Percentiles rank a stretch among this genome's conserved stretches.
Conservation (phyloP, 768 basidiomycete species). For the Lentinula edodes region DNA sequence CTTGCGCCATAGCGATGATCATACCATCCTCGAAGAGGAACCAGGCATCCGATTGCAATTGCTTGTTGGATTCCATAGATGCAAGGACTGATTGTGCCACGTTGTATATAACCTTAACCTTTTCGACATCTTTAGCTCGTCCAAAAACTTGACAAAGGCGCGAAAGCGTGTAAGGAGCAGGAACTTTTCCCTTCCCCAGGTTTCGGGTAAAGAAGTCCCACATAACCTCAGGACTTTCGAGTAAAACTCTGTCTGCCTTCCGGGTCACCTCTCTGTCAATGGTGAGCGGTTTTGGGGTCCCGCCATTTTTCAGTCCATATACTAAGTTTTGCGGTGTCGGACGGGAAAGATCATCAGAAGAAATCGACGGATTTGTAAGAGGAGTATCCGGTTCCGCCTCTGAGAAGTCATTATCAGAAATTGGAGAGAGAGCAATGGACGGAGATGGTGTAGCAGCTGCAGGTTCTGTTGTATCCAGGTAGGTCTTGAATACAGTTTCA, state of each 20-base stretch:
- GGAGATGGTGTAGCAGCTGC: neutral
- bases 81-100: conserved; percentile 59
- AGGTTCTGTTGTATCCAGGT: neutral
- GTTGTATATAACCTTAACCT: conserved; percentile 61
- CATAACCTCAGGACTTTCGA: neutral
- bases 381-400: neutral
- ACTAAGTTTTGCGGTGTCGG: neutral
- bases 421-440: neutral
- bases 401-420: neutral
- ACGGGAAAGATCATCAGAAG: neutral
- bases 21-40: conserved; percentile 80
- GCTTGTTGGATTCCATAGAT: conserved; percentile 34
- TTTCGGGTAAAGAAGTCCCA: neutral
- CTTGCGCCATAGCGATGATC: conserved; percentile 81
- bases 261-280: neutral
- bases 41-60: conserved; percentile 59
- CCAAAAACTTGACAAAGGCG: conserved; percentile 67
- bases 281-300: neutral
- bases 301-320: neutral
- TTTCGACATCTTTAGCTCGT: conserved; percentile 51
- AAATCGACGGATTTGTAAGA: neutral
- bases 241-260: neutral
- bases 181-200: conserved; percentile 23
- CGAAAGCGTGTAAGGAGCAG: conserved; percentile 47
- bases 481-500: neutral